Conservation (phyloP, 768 basidiomycete genomes). For the Chalciporus piperatus region DNA sequence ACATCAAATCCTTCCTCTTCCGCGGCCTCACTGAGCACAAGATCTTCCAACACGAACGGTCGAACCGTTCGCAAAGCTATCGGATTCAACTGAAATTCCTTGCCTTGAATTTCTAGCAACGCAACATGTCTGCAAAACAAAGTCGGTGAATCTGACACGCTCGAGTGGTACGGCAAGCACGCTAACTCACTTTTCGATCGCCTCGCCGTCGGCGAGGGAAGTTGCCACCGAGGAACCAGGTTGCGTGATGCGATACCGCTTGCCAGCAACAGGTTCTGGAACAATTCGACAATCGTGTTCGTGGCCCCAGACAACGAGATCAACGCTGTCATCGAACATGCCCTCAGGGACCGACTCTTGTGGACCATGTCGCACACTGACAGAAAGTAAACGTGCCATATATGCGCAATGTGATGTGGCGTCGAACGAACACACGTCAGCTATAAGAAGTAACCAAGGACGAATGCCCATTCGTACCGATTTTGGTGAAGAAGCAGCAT, state of each 20-base stretch:
- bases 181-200: slow-evolving; percentile 73
- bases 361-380: slow-evolving; percentile 89
- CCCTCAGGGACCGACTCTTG: slow-evolving; percentile 94
- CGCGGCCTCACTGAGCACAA: slow-evolving; percentile 71
- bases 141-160: not conserved
- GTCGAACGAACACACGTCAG: slow-evolving; percentile 11
- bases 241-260: slow-evolving; percentile 88
- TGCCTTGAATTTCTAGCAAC: slow-evolving; percentile 81
- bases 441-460: not conserved
- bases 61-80: slow-evolving; percentile 88
- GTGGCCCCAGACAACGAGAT: slow-evolving; percentile 97
- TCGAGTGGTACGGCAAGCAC: not conserved
- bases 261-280: slow-evolving; percentile 89
- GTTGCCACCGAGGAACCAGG: slow-evolving; percentile 96
- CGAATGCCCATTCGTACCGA: slow-evolving; percentile 47
- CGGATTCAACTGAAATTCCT: slow-evolving; percentile 82
- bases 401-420: not conserved
- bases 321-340: slow-evolving; percentile 93
- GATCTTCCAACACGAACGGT: slow-evolving; percentile 87
- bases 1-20: slow-evolving; percentile 77
- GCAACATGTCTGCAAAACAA: slow-evolving; percentile 74
- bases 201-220: slow-evolving; percentile 89
- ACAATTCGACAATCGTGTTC: slow-evolving; percentile 96
- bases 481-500: slow-evolving; percentile 94
- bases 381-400: not conserved